A percentile compares a stretch with the other conserved stretches of the same genome.
Conservation (phyloP, 345 rosid genomes). For the Linum trigynum region DNA sequence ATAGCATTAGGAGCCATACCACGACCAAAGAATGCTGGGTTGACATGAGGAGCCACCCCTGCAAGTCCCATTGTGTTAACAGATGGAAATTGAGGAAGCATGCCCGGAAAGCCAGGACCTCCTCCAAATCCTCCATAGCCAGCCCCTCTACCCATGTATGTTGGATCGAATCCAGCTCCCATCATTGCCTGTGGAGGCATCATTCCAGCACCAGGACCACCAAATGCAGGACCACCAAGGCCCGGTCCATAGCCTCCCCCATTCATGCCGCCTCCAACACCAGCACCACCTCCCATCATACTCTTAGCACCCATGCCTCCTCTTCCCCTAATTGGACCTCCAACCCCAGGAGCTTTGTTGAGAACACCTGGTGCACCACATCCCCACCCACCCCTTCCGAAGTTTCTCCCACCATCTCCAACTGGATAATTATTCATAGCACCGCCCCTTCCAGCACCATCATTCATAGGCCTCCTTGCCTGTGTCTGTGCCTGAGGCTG, state of each 20-base stretch:
- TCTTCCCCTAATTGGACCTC: conserved; percentile 59
- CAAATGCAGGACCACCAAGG: conserved; percentile 55
- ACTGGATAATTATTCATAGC: conserved; percentile 47
- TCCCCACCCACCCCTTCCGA: conserved; percentile 69
- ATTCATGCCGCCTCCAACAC: conserved; percentile 34
- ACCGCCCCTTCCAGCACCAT: conserved; percentile 58
- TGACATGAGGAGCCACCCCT: conserved; percentile 84
- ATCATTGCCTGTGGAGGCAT: conserved; percentile 77
- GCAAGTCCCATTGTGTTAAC: conserved; percentile 74
- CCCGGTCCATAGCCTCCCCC: conserved; percentile 70
- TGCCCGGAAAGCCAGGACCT: conserved; percentile 74
- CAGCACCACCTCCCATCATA: conserved; percentile 37
- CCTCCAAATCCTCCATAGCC: conserved; percentile 58
- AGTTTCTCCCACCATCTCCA: conserved; percentile 65
- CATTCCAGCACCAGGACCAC: conserved; percentile 55
- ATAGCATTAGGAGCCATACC: conserved; percentile 59
- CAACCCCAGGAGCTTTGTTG: conserved; percentile 57
- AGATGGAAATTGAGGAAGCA: conserved; percentile 66
- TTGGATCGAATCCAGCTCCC: conserved; percentile 74
- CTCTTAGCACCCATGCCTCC: conserved; percentile 45
- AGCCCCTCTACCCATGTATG: conserved; percentile 68
- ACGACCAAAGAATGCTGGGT: conserved; percentile 68
- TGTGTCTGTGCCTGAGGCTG: conserved; percentile 58
- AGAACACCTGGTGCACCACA: conserved; percentile 58
- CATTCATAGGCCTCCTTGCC: conserved; percentile 59